Percentiles rank a stretch among this genome's conserved stretches.
These are phyloP conservation scores for Glycine tomentella DNA, from an alignment of 306 rosid genomes.

Conservation along the genomic window DNA sequence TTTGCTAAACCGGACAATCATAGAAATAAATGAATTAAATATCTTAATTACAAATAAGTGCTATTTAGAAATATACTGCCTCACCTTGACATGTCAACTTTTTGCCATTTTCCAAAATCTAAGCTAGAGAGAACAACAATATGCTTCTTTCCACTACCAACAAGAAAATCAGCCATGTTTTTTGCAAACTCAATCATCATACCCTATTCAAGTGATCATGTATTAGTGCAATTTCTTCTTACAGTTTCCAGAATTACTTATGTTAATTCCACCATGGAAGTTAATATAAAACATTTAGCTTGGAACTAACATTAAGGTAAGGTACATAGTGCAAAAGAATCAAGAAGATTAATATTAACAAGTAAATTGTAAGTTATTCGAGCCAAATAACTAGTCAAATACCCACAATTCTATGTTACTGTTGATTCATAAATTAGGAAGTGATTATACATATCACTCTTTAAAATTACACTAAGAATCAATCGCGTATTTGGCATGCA, in stretches of 20 bases:
- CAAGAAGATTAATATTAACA: background rate
- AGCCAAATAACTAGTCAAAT: slow-evolving; percentile 7
- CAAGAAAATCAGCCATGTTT: slow-evolving; percentile 75
- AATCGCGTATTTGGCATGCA: background rate
- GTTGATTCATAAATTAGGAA: background rate
- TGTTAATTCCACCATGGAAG: slow-evolving; percentile 14
- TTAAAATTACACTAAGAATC: slow-evolving; percentile 16
- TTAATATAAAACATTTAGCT: slow-evolving; percentile 11
- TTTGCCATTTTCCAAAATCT: slow-evolving; percentile 92
- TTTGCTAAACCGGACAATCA: slow-evolving; percentile 16
- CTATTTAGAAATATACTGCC: slow-evolving; percentile 27
- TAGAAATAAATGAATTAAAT: background rate
- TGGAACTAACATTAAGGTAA: slow-evolving; percentile 30
- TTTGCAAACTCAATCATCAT: slow-evolving; percentile 80
- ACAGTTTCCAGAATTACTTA: slow-evolving; percentile 9
- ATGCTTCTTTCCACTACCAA: slow-evolving; percentile 75
- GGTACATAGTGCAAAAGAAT: background rate
- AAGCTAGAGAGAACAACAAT: slow-evolving; percentile 83
- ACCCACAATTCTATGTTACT: slow-evolving; percentile 1
- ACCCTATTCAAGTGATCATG: slow-evolving; percentile 61
- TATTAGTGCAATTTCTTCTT: slow-evolving; percentile 36
- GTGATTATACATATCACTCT: background rate
- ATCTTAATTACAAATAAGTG: background rate
- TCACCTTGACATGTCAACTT: slow-evolving; percentile 85
- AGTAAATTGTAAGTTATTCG: slow-evolving; percentile 3